A percentile compares a stretch with the other conserved stretches of the same genome.
Evolutionary conservation across 495 filamentous ascomycete genomes (phyloP).

Genomic region (Trichocladium uniseriatum): DNA sequence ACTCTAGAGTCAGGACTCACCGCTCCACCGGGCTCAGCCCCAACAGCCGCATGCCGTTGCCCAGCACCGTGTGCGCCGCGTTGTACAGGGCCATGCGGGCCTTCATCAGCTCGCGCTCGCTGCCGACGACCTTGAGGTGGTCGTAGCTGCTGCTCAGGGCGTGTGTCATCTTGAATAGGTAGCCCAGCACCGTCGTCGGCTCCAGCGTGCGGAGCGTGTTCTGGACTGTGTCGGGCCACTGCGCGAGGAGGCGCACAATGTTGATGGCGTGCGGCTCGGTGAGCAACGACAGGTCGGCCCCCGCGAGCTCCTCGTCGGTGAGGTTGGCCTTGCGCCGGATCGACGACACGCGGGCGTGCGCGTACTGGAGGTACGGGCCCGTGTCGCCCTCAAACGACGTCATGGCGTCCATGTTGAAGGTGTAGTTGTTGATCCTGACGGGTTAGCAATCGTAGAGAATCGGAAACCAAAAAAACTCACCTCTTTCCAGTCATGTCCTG

Average conservation of each 20-base stretch:
- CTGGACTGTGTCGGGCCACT: slow-evolving; percentile 55
- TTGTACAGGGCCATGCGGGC: slow-evolving; percentile 78
- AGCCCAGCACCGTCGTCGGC: slow-evolving; percentile 61
- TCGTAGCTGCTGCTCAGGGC: slow-evolving; percentile 76
- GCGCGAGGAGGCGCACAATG: slow-evolving; percentile 50
- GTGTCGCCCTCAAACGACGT: slow-evolving; percentile 64
- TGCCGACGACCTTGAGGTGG: slow-evolving; percentile 68
- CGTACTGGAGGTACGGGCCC: slow-evolving; percentile 61
- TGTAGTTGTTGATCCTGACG: slow-evolving; percentile 51
- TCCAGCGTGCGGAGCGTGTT: slow-evolving; percentile 57
- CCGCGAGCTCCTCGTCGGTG: slow-evolving; percentile 42
- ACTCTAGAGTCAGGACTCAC: too few species aligned
- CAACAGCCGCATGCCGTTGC: slow-evolving; percentile 77
- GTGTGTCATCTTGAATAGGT: slow-evolving; percentile 86
- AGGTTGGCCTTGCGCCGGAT: slow-evolving; percentile 48
- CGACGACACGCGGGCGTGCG: slow-evolving; percentile 54
- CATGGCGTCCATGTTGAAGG: slow-evolving; percentile 55
- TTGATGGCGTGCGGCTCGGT: slow-evolving; percentile 51
- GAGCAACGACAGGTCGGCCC: slow-evolving; percentile 49
- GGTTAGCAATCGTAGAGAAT: neutral
- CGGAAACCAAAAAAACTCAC: slow-evolving; percentile 21
- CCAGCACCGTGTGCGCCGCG: slow-evolving; percentile 62
- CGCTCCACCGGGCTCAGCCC: slow-evolving; percentile 70
- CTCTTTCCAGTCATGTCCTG: slow-evolving; percentile 60
- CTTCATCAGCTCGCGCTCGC: slow-evolving; percentile 58